Percentiles rank a stretch among this genome's conserved stretches.
phyloP scores from a whole-genome alignment of 148 eudicot species.

The Cornus florida region DNA sequence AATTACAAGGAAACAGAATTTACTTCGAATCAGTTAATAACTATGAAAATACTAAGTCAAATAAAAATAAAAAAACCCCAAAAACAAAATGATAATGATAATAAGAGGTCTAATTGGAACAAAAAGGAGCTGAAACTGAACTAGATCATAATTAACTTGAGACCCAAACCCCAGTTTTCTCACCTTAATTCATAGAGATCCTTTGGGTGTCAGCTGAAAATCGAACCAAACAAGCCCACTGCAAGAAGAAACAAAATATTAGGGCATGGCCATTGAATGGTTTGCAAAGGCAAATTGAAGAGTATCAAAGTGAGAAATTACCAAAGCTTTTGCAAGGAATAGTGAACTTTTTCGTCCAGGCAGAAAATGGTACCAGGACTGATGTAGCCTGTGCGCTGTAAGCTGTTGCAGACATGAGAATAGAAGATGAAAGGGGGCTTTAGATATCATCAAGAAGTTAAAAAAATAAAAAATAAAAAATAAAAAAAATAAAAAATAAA shows the following conservation, averaged over 20 bases:
- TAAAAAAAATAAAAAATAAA: too few relatives aligned
- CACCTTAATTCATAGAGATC: constrained; percentile 1
- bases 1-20: too few relatives aligned
- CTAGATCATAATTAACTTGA: neutral
- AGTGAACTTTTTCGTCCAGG: neutral
- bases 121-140: neutral
- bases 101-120: neutral
- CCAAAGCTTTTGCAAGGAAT: constrained; percentile 5
- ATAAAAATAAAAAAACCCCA: neutral
- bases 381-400: neutral
- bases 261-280: constrained; percentile 4
- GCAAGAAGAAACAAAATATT: neutral
- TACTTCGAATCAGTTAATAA: neutral
- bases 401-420: constrained; percentile 3
- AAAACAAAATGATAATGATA: too few relatives aligned
- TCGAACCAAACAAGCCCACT: neutral
- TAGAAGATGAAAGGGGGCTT: neutral
- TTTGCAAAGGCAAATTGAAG: neutral
- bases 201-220: neutral
- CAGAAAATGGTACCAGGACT: neutral
- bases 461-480: neutral
- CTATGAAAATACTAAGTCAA: neutral
- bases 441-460: neutral
- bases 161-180: neutral
- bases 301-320: neutral